Base-by-base conservation (phyloP, 2,329 filamentous ascomycete genomes). In the Purpureocillium takamizusanense region DNA sequence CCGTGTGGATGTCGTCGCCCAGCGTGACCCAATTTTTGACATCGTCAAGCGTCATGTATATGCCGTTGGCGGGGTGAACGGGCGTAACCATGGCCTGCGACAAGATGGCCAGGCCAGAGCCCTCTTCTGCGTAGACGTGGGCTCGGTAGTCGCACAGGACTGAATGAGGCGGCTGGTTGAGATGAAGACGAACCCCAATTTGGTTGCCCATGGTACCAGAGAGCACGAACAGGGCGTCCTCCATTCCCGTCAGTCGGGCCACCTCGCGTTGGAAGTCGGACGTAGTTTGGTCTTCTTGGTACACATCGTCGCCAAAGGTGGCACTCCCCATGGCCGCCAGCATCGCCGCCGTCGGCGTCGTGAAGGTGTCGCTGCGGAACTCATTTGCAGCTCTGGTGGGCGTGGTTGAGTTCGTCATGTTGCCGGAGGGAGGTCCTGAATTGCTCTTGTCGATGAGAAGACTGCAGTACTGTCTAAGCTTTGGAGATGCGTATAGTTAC, bases 171-270 rank as follows among this genome's bases (percentile, higher is more conserved):
- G 88, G 88, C 43, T 84, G 81, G 1, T 68, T 73, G 12, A 95
- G 70, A 42, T 90, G 82, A 1, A 83, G 72, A 27, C 88, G 78
- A 30, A 95, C 70, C 1, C 82, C 81, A n/a, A 95, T 68, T 59
- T 94, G 87, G 63, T 95, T 95, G 30, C 86, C 88, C 88, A 94
- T 94, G 4, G 88, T 95, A 4, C 89, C 89, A 0, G 85, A 90
- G 43, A 92, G 70, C 39, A 95, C 85, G 38, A 95, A 79, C 4
- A 95, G 69, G 0, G 75, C 83, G 7, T 78, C 78, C 51, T 88
- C 81, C 49, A 94, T 87, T 48, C 78, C 77, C 1, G 85, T 77
- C 3, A 92, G 71, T 27, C 71, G 55, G 15, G 86, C 85, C 33
- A 92, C 71, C 21, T 25, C 21, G 5, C 10, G 21, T 25, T 25